Conservation (phyloP, 129 eudicot species). For the Tagetes patula region DNA sequence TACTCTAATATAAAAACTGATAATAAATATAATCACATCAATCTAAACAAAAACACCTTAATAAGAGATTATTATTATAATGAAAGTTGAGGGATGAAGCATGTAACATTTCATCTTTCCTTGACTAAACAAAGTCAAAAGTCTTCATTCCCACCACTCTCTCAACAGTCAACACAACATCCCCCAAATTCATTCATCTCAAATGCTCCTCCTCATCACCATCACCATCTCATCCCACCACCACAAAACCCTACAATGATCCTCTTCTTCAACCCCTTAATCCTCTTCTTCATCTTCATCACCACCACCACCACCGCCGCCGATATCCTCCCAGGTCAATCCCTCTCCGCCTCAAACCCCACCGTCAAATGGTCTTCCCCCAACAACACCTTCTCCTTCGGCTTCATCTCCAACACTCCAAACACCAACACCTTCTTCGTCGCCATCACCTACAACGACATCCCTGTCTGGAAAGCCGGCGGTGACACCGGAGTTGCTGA, state of each 20-base stretch:
- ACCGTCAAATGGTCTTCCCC: slow-evolving; percentile 60
- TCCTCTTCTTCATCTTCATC: background rate
- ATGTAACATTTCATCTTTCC: background rate
- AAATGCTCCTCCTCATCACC: slow-evolving; percentile 3
- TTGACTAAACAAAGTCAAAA: slow-evolving; percentile 16
- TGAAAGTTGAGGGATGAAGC: background rate
- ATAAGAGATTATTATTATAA: too few species aligned
- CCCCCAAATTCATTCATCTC: slow-evolving; percentile 12
- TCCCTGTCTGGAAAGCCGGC: slow-evolving; percentile 68
- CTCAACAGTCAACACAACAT: background rate
- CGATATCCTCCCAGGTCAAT: slow-evolving; percentile 41
- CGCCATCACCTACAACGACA: slow-evolving; percentile 54
- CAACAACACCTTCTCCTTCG: slow-evolving; percentile 49
- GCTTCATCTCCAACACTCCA: slow-evolving; percentile 47
- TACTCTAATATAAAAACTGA: too few species aligned
- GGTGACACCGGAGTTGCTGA: slow-evolving; percentile 34
- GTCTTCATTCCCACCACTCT: slow-evolving; percentile 17
- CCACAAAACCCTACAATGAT: slow-evolving; percentile 24
- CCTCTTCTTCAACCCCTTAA: background rate
- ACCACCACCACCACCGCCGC: slow-evolving; percentile 30
- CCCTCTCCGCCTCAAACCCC: slow-evolving; percentile 57
- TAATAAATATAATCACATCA: too few species aligned
- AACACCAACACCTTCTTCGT: slow-evolving; percentile 31
- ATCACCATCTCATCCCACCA: background rate
- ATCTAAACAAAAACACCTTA: too few species aligned